phyloP scores from a whole-genome alignment of 495 filamentous ascomycete genomes.

The Choiromyces venosus region DNA sequence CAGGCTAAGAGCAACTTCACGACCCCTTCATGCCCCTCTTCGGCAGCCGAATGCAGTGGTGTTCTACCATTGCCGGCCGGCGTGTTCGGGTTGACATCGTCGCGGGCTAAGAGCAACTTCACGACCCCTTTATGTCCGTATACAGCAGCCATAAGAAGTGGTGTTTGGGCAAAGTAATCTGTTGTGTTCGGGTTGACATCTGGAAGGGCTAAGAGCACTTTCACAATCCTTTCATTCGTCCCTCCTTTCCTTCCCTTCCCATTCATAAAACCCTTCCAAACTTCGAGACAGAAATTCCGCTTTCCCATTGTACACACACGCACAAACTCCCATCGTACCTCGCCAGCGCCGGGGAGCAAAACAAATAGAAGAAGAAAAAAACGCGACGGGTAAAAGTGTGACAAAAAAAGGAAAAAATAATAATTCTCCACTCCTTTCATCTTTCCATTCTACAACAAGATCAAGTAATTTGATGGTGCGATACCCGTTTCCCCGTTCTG shows the following conservation, averaged over 20 bases:
- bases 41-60: no score
- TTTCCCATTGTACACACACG: not conserved
- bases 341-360: slow-evolving; percentile 8
- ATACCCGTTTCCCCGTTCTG: slow-evolving; percentile 92
- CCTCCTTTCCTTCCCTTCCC: not conserved
- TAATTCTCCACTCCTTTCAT: not conserved
- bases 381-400: slow-evolving; percentile 10
- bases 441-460: slow-evolving; percentile 66
- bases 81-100: no score
- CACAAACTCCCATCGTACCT: not conserved
- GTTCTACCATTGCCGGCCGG: no score
- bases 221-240: not conserved
- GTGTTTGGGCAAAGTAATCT: no score
- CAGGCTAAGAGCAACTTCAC: no score
- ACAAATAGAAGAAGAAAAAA: slow-evolving; percentile 22
- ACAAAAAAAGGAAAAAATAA: slow-evolving; percentile 23
- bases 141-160: no score
- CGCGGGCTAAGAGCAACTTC: no score
- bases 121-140: no score
- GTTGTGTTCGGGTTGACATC: no score
- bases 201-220: no score
- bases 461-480: slow-evolving; percentile 95
- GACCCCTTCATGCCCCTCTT: no score
- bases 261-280: not conserved
- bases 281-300: not conserved